Base-by-base conservation (phyloP, 2,329 filamentous ascomycete genomes). In the Ceratocystiopsis brevicomis region DNA sequence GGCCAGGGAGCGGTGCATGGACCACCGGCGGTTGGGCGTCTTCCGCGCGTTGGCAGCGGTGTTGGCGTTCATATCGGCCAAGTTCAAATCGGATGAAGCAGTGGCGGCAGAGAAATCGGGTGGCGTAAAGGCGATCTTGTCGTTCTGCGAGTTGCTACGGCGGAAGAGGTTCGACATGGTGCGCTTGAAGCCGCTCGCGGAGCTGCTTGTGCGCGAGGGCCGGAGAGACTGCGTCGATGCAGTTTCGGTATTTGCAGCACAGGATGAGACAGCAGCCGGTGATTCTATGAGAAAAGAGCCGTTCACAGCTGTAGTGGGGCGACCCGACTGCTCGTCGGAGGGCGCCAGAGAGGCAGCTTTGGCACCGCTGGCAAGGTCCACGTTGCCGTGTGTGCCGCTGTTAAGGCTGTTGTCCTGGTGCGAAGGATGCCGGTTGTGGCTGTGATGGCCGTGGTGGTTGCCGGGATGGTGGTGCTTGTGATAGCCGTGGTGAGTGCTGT, bases 141-240 rank as follows among this genome's bases (percentile, higher is more conserved):
- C 52, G 40, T 51, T 30, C 40, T 54, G 50, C 9, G 61, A 61
- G 50, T 59, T 61, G 44, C 61, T 58, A 43, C 66, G 61, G 32
- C 62, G 60, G 53, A 69, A 66, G n/a, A 70, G 51, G 46, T 54
- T 66, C 17, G 67, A 66, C 62, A 69, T 66, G 41, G 63, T 68
- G 48, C 64, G 64, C 48, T 60, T 65, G 53, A 70, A 63, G 47
- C 60, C 65, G 25, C 57, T 57, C n/a, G 61, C 60, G 5, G 54
- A 54, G 32, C 45, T 38, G 60, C 63, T 48, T 21, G 59, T 58
- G 45, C 64, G 62, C 5, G 62, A 62, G 37, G 61, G 60, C 36
- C 62, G 60, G 39, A 62, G 60, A 8, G 25, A 10, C 8, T 6
- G 25, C 10, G 25, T 30, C 25, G 25, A 30, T 4, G 4, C 8